A percentile compares a stretch with the other conserved stretches of the same genome.
phyloP scores from a whole-genome alignment of 352 stramenopile species.

The Elongisporangium undulatum region DNA sequence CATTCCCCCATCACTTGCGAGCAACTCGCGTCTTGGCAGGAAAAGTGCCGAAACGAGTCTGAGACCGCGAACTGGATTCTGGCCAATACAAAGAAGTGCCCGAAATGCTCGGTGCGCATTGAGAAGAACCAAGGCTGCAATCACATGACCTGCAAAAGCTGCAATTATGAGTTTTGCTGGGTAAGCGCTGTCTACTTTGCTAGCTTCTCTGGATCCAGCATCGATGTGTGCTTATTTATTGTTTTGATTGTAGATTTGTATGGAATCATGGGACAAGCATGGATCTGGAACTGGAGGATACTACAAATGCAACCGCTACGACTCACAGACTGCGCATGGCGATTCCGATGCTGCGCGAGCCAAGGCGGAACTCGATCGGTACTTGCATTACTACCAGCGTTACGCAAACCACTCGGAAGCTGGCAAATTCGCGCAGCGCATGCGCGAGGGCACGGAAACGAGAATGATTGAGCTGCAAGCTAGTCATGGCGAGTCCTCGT shows the following conservation, averaged over 20 bases:
- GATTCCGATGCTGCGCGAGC: conserved; percentile 89
- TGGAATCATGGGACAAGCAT: conserved; percentile 95
- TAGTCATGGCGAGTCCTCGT: conserved; percentile 86
- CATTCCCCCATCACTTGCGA: conserved; percentile 93
- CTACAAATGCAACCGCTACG: conserved; percentile 99
- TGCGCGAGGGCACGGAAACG: conserved; percentile 93
- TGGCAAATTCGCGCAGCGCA: conserved; percentile 96
- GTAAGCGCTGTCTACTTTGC: conserved; percentile 13
- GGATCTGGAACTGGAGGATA: conserved; percentile 96
- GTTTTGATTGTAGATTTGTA: conserved; percentile 72
- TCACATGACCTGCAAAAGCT: conserved; percentile 97
- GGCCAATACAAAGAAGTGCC: conserved; percentile 99
- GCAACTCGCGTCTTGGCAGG: conserved; percentile 91
- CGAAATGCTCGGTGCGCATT: conserved; percentile 98
- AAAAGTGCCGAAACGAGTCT: conserved; percentile 97
- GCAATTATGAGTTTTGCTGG: conserved; percentile 98
- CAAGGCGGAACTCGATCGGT: conserved; percentile 97
- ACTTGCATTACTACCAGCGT: conserved; percentile 99
- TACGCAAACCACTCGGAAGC: conserved; percentile 96
- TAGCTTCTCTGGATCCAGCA: neutral
- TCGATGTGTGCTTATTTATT: neutral
- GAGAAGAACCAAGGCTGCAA: conserved; percentile 99
- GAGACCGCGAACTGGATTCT: conserved; percentile 99
- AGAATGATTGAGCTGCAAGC: conserved; percentile 96
- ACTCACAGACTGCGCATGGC: conserved; percentile 41